Evolutionary conservation across 371 early-diverging fungal genomes (phyloP), one percentile per base, ranked within the genome.

Genomic region (Blakeslea trispora): DNA sequence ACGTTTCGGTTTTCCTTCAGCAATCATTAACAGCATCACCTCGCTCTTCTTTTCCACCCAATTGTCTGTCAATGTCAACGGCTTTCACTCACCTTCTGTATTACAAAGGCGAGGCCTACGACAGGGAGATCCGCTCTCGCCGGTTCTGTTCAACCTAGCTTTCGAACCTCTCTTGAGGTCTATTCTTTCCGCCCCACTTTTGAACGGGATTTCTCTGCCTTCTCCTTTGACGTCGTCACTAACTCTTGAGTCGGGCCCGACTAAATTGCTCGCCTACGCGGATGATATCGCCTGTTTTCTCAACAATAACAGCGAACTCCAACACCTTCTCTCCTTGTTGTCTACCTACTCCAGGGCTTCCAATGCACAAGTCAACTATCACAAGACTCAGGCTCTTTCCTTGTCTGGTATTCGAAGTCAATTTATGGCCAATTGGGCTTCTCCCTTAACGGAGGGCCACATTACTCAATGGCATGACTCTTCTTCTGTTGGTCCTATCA

Each of bases 261-360:
- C 61, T 9, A 66, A 62, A 50, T 32, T 45, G 0, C 17, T 63
- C 17, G 57, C 62, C 1, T 67, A 58, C 28, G 59, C 59, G 0
- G 61, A 57, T 35, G 55, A 60, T 43, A 19, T 68, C 11, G 28
- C 51, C 9, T 55, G 55, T 42, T 58, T 66, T 23, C 45, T 66
- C 10, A 14, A 11, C 1, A 13, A 53, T 17, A 19, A 42, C 0
- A 8, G 32, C 1, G 55, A 61, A 2, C 24, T 54, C 11, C 13
- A 22, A 14, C 28, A 45, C 2, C 44, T 66, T 7, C 6, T 53
- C 11, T 23, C 21, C 0, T 54, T 50, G 17, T 21, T 63, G 3
- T 5, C 23, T 14, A 22, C 44, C 0, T 68, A 64, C 32, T 31
- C 56, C 3, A 3, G 5, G 2, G 64, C 56, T 1, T 58, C 64